Base-by-base conservation (phyloP, 2,329 filamentous ascomycete genomes). In the Phaeomoniella chlamydospora region DNA sequence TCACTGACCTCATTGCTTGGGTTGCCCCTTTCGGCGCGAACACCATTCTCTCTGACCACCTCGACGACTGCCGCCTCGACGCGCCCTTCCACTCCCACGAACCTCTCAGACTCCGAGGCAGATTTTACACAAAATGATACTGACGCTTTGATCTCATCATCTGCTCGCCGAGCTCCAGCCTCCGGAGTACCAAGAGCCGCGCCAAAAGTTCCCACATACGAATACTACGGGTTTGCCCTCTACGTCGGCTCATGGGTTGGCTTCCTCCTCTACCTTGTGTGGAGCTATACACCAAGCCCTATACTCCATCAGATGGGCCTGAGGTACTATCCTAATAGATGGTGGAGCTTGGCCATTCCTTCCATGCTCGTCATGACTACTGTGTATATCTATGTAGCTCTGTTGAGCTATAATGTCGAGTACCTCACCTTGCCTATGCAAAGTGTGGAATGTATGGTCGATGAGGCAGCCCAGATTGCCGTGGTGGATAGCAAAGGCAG, bases 171-270 rank as follows among this genome's bases (percentile, higher is more conserved):
- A 48, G 71, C 64, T 41, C 71, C 66, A 42, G 78, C 72, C 2
- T 17, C 10, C n/a, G 16, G 14, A 9, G 74, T 94, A 13, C 84
- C 87, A 4, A 80, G 85, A 38, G 87, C 86, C 2, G 80, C 80
- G 37, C 90, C 90, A 2, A 86, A 90, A 54, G 87, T 98, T 2
- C 90, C 90, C n/a, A 98, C 90, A 0, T 96, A 98, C 63, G 90
- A 98, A 56, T 98, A 96, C 72, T 96, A 96, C 56, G 90, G 90
- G 54, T 98, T 98, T 61, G 88, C 93, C 37, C 72, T 98, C 34
- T 96, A 98, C 62, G 71, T 98, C 29, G 84, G 88, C 52, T 87
- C 80, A 42, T 84, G 79, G 15, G 66, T 90, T 35, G 76, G 76
- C 2, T 96, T 96, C 54, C 58, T 76, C 10, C 69, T 78, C 42